Base-by-base conservation (phyloP, 495 filamentous ascomycete species). In the Viridothelium virens region DNA sequence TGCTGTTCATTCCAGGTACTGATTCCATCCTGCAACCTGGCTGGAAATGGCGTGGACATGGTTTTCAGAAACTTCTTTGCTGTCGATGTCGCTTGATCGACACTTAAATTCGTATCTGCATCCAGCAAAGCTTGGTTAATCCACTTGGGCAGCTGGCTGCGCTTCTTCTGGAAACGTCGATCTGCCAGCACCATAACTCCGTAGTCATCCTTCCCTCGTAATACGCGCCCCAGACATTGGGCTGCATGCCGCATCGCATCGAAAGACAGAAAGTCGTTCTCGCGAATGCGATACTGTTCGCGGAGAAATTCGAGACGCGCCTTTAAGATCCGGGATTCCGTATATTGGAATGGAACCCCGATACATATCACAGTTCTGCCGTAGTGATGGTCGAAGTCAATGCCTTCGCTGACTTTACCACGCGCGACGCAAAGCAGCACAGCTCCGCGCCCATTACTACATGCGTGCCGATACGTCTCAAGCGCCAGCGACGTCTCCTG, bases 301-400 rank as follows among this genome's bases (percentile, higher is more conserved):
- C 95, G 85, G 10, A 99, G 80, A 75, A 99, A 99, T 74, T 97
- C 91, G 25, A 99, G 86, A 6, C 95, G 86, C 1, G 95, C 95
- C 78, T 97, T 97, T 39, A 99, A 82, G 67, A 99, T 97, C 38
- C 94, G 87, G 1, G 93, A 97, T 74, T 97, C 93, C 12, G 95
- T 99, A 79, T 99, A 99, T 76, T 99, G 95, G 80, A 97, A 99
- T 0, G 95, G 95, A 3, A 97, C 92, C 69, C 95, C 94, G 66
- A 99, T 96, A 76, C 91, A 96, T 11, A 99, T 74, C 79, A 99
- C 95, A 1, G 93, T 94, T 66, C 95, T 90, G 16, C 95, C 95
- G 76, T 97, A 99, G 69, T 99, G 92, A 71, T 99, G 94, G 74
- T 99, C 95, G 71, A 99, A 99, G 84, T 99, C 95, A 64, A 99